phyloP scores from a whole-genome alignment of 768 basidiomycete species.

The Xanthoconium purpureum region DNA sequence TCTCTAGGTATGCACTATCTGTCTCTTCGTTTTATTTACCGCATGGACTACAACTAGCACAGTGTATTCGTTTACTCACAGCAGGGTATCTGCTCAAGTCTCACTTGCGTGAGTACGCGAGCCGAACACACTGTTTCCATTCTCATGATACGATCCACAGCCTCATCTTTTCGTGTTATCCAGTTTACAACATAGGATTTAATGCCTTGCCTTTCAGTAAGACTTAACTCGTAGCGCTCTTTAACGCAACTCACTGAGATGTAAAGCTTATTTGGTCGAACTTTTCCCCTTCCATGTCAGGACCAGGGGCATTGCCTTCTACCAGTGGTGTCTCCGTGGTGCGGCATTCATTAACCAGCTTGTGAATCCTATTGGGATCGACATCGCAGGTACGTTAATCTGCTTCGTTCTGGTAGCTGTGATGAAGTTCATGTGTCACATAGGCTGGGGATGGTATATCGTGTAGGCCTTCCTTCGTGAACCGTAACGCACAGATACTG shows the following conservation, averaged over 20 bases:
- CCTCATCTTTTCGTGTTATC: conserved; percentile 7
- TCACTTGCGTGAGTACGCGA: conserved; percentile 9
- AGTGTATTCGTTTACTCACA: conserved; percentile 8
- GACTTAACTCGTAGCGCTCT: too few species aligned
- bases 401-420: neutral
- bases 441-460: conserved; percentile 13
- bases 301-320: conserved; percentile 57
- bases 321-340: conserved; percentile 55
- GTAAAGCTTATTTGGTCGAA: conserved; percentile 60
- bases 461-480: neutral
- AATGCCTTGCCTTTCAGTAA: conserved; percentile 2
- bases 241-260: neutral
- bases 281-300: conserved; percentile 63
- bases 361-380: conserved; percentile 18
- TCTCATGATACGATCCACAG: neutral
- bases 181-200: neutral
- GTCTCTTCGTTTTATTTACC: conserved; percentile 11
- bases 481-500: neutral
- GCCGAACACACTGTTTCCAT: neutral
- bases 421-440: neutral
- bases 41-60: conserved; percentile 18
- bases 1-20: conserved; percentile 6
- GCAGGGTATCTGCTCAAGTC: neutral
- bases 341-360: conserved; percentile 12
- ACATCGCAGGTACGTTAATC: neutral